phyloP scores from a whole-genome alignment of 345 rosid genomes.

The Aquilaria yunnanensis region DNA sequence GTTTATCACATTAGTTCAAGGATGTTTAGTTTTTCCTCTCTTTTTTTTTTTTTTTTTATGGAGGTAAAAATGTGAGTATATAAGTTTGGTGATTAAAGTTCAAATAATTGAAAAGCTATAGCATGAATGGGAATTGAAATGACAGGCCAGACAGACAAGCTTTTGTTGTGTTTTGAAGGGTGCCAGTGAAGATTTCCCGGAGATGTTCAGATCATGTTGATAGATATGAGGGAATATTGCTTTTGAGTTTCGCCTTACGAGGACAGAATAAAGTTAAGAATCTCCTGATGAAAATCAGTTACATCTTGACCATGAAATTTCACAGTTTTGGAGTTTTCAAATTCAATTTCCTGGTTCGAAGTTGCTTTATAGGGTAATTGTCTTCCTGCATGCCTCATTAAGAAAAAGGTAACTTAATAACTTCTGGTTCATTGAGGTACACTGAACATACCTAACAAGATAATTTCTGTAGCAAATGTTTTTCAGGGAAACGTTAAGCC shows the following conservation, averaged over 20 bases:
- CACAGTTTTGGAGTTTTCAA: background rate
- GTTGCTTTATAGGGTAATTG: background rate
- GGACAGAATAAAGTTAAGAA: constrained; percentile 22
- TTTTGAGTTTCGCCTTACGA: constrained; percentile 13
- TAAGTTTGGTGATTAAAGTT: background rate
- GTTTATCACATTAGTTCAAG: constrained; percentile 1
- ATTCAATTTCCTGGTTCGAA: no score
- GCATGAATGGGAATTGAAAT: background rate
- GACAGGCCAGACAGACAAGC: constrained; percentile 11
- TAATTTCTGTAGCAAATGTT: no score
- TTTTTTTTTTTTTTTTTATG: background rate
- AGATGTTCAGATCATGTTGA: constrained; percentile 14
- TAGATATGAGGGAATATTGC: constrained; percentile 21
- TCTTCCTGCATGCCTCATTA: background rate
- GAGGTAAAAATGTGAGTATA: background rate
- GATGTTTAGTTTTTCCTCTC: no score
- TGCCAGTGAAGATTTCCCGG: constrained; percentile 26
- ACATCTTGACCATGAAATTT: constrained; percentile 10
- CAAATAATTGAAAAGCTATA: constrained; percentile 9
- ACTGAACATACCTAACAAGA: no score
- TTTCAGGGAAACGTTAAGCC: no score
- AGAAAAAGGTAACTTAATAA: no score
- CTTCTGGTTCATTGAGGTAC: no score
- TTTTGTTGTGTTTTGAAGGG: constrained; percentile 20
- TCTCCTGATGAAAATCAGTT: constrained; percentile 13